A percentile compares a stretch with the other conserved stretches of the same genome.
These are phyloP conservation scores for Neoboletus brunneissimus DNA, from an alignment of 768 basidiomycete genomes.

Conservation along the genomic window DNA sequence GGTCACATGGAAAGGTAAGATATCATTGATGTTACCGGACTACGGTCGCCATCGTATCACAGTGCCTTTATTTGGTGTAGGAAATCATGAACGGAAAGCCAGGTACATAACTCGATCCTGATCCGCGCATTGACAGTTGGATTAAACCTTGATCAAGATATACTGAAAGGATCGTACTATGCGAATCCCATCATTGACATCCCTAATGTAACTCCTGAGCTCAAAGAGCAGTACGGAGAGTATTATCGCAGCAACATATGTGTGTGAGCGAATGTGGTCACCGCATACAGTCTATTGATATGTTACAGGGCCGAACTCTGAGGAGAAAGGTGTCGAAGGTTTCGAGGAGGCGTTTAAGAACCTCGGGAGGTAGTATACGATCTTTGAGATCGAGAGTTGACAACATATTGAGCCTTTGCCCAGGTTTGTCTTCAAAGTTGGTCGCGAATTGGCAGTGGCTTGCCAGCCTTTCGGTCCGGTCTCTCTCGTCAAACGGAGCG, in stretches of 20 bases:
- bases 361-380: slow-evolving; percentile 55
- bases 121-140: not conserved
- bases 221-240: slow-evolving; percentile 63
- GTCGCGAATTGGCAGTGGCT: slow-evolving; percentile 75
- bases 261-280: slow-evolving; percentile 32
- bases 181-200: slow-evolving; percentile 71
- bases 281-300: not conserved
- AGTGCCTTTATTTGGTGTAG: slow-evolving; percentile 32
- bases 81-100: slow-evolving; percentile 97
- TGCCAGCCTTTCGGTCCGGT: slow-evolving; percentile 85
- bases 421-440: slow-evolving; percentile 81
- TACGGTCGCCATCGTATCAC: not conserved
- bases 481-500: not conserved
- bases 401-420: slow-evolving; percentile 3
- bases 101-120: slow-evolving; percentile 42
- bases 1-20: slow-evolving; percentile 90
- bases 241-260: slow-evolving; percentile 91
- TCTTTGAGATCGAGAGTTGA: not conserved
- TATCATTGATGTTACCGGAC: not conserved
- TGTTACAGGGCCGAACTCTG: slow-evolving; percentile 56
- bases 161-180: slow-evolving; percentile 91
- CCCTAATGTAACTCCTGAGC: slow-evolving; percentile 56
- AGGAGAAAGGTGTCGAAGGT: slow-evolving; percentile 60
- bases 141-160: slow-evolving; percentile 46
- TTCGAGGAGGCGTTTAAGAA: slow-evolving; percentile 90